Conservation (phyloP, 78 protist genomes). For the Isochrysis galbana region DNA sequence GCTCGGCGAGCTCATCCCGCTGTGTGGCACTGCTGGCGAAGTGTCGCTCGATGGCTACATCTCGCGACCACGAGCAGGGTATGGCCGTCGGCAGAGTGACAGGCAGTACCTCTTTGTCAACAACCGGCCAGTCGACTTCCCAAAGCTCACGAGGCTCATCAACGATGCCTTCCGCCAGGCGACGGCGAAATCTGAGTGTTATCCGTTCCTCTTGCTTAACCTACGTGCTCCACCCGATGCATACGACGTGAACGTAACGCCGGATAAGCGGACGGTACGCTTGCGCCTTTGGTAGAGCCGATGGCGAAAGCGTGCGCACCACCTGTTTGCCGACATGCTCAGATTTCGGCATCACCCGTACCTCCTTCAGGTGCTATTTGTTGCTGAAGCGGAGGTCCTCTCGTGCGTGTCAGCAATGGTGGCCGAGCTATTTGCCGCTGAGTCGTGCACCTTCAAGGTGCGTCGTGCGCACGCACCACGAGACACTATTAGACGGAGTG, state of each 20-base stretch:
- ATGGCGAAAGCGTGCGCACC: too few species aligned
- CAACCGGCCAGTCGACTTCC: conserved; percentile 79
- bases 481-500: too few species aligned
- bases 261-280: conserved; percentile 88
- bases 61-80: not conserved
- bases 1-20: not conserved
- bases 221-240: not conserved
- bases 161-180: conserved; percentile 3
- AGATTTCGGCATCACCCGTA: too few species aligned
- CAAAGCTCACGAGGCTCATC: not conserved
- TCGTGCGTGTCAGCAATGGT: too few species aligned
- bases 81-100: conserved; percentile 24
- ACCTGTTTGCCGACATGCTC: too few species aligned
- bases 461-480: too few species aligned
- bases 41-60: not conserved
- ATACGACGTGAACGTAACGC: conserved; percentile 92
- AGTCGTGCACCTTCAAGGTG: too few species aligned
- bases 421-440: too few species aligned
- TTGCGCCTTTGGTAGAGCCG: too few species aligned
- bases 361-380: too few species aligned
- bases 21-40: too few species aligned
- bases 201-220: not conserved
- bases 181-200: not conserved
- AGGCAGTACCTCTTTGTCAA: conserved; percentile 73
- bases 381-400: too few species aligned